phyloP scores from a whole-genome alignment of 257 asterid species.

The Cynanchum wilfordii region DNA sequence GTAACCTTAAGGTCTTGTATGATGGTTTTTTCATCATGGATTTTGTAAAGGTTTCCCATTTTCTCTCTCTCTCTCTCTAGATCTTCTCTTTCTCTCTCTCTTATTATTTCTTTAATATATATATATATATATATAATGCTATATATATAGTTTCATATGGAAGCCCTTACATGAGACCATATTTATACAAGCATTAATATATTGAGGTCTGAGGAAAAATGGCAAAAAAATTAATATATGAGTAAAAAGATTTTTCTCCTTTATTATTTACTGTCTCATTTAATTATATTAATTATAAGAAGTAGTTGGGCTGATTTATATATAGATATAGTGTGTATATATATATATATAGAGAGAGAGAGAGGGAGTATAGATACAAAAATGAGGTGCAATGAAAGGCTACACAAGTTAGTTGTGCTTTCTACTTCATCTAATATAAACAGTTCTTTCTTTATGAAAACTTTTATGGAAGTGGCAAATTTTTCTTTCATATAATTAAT shows the following conservation, averaged over 20 bases:
- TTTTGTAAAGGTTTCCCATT: slow-evolving; percentile 42
- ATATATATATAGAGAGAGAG: too few species aligned
- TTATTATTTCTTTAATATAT: background rate
- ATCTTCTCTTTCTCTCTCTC: too few species aligned
- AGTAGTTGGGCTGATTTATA: slow-evolving; percentile 6
- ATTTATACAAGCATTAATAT: too few species aligned
- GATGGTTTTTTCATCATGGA: slow-evolving; percentile 28
- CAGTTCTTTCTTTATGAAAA: too few species aligned
- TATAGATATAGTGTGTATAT: too few species aligned
- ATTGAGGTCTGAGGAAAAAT: too few species aligned
- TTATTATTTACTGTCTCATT: background rate
- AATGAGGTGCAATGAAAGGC: background rate
- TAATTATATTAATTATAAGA: background rate
- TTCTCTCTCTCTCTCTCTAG: background rate
- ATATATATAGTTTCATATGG: too few species aligned
- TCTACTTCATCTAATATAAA: background rate
- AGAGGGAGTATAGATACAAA: background rate
- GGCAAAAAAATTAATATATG: too few species aligned
- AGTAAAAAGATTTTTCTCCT: background rate
- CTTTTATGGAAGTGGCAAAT: background rate
- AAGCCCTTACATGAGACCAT: too few species aligned
- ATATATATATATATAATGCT: too few species aligned
- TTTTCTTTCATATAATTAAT: background rate
- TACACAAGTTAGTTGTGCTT: background rate
- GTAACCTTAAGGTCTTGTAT: slow-evolving; percentile 57